A percentile compares a stretch with the other conserved stretches of the same genome.
Conservation (phyloP, 2,329 filamentous ascomycete genomes). For the Dothistroma pini region DNA sequence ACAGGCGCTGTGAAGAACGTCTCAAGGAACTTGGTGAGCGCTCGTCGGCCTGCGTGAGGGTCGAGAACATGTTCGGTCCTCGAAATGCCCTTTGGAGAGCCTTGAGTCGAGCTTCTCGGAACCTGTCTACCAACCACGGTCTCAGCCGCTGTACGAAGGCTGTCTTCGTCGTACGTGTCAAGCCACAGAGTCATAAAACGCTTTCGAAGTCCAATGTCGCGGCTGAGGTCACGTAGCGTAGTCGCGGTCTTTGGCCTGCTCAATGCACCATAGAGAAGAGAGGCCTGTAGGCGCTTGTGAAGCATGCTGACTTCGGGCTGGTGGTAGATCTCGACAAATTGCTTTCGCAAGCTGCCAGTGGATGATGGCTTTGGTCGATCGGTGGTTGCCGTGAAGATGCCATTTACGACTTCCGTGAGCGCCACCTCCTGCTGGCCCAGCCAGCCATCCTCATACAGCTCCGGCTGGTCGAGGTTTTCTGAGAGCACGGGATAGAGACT, state of each 20-base stretch:
- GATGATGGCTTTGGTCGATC: neutral
- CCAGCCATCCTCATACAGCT: constrained; percentile 62
- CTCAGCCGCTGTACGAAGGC: constrained; percentile 53
- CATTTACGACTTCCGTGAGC: constrained; percentile 58
- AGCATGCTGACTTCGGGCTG: constrained; percentile 48
- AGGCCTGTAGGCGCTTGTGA: constrained; percentile 57
- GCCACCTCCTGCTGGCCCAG: constrained; percentile 59
- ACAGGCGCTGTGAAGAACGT: constrained; percentile 57
- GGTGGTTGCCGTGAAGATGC: constrained; percentile 44
- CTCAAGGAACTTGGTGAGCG: constrained; percentile 47
- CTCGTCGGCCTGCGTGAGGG: constrained; percentile 20
- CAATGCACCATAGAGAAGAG: constrained; percentile 55
- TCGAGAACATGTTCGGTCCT: constrained; percentile 23
- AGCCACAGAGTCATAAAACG: constrained; percentile 57
- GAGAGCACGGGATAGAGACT: constrained; percentile 49
- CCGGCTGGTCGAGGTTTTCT: constrained; percentile 54
- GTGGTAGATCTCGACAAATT: constrained; percentile 54
- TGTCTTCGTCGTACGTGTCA: constrained; percentile 52
- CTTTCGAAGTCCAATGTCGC: constrained; percentile 57
- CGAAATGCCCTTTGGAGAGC: neutral
- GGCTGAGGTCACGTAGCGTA: constrained; percentile 45
- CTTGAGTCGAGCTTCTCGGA: constrained; percentile 4
- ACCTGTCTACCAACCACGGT: constrained; percentile 55
- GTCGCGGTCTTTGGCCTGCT: constrained; percentile 53
- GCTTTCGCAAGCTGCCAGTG: constrained; percentile 22